A percentile compares a stretch with the other conserved stretches of the same genome.
Conservation (phyloP, 2,329 filamentous ascomycete genomes). For the Claviceps spartinae region DNA sequence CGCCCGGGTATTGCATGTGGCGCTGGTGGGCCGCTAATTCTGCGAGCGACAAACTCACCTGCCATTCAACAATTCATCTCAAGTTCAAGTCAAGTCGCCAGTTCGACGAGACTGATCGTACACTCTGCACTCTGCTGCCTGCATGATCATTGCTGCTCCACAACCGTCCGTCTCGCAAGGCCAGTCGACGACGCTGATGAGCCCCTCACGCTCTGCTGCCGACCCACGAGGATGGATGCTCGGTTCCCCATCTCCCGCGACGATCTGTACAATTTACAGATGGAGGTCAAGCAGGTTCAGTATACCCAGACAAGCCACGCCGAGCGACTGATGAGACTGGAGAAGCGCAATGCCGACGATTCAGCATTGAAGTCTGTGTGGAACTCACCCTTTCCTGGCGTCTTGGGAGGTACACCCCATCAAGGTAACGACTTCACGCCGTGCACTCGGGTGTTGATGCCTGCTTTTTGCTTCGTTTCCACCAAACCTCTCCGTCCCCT, state of each 20-base stretch:
- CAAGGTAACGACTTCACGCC: conserved; percentile 50
- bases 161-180: neutral
- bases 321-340: conserved; percentile 46
- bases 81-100: neutral
- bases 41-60: neutral
- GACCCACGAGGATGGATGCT: conserved; percentile 43
- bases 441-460: neutral
- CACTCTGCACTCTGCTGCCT: neutral
- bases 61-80: neutral
- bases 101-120: neutral
- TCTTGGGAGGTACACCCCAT: conserved; percentile 69
- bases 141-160: too few relatives aligned
- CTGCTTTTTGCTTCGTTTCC: neutral
- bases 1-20: neutral
- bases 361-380: conserved; percentile 71
- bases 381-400: conserved; percentile 85
- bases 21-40: neutral
- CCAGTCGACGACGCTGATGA: neutral
- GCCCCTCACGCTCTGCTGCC: neutral
- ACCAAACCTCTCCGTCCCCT: neutral
- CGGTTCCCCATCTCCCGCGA: conserved; percentile 46
- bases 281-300: conserved; percentile 57
- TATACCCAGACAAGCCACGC: conserved; percentile 47
- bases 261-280: conserved; percentile 54
- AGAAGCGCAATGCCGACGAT: conserved; percentile 55